phyloP scores from a whole-genome alignment of 2,329 filamentous ascomycete species.

The Penicillium griseofulvum region DNA sequence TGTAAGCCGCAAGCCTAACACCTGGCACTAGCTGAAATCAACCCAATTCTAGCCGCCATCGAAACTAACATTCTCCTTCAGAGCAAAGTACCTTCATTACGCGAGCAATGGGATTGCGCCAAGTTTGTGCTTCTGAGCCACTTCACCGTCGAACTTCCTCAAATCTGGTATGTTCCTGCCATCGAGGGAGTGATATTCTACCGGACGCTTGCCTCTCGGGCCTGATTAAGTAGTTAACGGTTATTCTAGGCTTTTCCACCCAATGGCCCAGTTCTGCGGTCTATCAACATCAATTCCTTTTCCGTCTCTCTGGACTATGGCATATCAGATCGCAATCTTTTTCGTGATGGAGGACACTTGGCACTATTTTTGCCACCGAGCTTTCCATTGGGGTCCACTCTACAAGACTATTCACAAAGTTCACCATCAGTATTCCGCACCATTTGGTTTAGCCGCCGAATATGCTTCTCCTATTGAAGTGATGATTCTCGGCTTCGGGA shows the following conservation, averaged over 20 bases:
- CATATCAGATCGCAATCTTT: conserved; percentile 86
- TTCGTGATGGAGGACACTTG: conserved; percentile 95
- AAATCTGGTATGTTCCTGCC: conserved; percentile 68
- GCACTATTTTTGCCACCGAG: conserved; percentile 97
- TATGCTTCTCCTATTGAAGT: conserved; percentile 97
- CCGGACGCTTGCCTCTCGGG: conserved; percentile 3
- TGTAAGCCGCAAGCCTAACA: conserved; percentile 11
- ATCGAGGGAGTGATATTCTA: conserved; percentile 4
- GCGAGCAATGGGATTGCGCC: conserved; percentile 93
- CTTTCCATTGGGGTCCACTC: conserved; percentile 87
- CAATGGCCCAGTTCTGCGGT: conserved; percentile 87
- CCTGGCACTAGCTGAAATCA: conserved; percentile 9
- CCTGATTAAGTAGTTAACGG: conserved; percentile 1
- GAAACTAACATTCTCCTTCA: conserved; percentile 28
- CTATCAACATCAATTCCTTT: conserved; percentile 88
- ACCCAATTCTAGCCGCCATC: not conserved
- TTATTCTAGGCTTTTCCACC: conserved; percentile 74
- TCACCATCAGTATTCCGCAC: conserved; percentile 97
- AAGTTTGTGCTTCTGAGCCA: conserved; percentile 89
- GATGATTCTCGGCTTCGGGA: conserved; percentile 87
- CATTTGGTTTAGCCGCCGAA: conserved; percentile 93
- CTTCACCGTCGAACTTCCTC: conserved; percentile 95
- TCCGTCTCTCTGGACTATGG: conserved; percentile 79
- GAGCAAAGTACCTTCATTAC: conserved; percentile 84
- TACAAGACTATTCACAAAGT: conserved; percentile 99